phyloP scores from a whole-genome alignment of 176 grass and related monocot genomes.

The Chrysopogon serrulatus region DNA sequence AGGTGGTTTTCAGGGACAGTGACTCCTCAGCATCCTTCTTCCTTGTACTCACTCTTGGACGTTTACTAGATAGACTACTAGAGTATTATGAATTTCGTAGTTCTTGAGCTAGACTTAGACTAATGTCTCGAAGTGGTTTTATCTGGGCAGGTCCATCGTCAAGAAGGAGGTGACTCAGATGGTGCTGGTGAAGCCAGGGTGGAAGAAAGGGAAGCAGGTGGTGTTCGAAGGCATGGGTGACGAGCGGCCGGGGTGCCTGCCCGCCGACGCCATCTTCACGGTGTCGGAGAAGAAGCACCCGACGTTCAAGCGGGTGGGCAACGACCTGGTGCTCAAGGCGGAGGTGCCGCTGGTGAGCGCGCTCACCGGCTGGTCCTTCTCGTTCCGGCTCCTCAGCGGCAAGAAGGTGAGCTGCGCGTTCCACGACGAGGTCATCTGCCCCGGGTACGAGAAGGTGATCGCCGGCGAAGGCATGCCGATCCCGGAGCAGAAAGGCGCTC shows the following conservation, averaged over 20 bases:
- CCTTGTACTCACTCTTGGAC: not conserved
- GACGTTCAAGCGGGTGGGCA: slow-evolving; percentile 69
- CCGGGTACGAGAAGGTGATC: slow-evolving; percentile 71
- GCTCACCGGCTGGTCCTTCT: slow-evolving; percentile 83
- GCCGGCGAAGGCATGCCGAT: slow-evolving; percentile 81
- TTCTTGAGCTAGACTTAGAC: not conserved
- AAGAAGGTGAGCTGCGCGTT: slow-evolving; percentile 76
- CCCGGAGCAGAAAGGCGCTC: slow-evolving; percentile 36
- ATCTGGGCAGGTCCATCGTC: slow-evolving; percentile 46
- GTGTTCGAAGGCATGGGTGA: slow-evolving; percentile 70
- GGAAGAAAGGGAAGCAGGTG: slow-evolving; percentile 73
- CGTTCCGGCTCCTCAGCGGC: slow-evolving; percentile 61
- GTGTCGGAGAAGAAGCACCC: slow-evolving; percentile 77
- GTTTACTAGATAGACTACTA: not conserved
- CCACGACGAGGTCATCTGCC: slow-evolving; percentile 67
- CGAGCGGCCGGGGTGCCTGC: slow-evolving; percentile 66
- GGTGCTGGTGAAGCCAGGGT: slow-evolving; percentile 74
- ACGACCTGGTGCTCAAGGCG: slow-evolving; percentile 85
- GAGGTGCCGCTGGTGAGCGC: slow-evolving; percentile 82
- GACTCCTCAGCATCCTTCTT: slow-evolving; percentile 34
- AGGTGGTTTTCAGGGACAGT: slow-evolving; percentile 24
- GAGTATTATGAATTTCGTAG: not conserved
- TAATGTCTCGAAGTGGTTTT: not conserved
- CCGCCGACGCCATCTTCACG: slow-evolving; percentile 53
- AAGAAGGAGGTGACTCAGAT: slow-evolving; percentile 70